Conservation (phyloP, 352 stramenopile species). For the Pythium biforme region DNA sequence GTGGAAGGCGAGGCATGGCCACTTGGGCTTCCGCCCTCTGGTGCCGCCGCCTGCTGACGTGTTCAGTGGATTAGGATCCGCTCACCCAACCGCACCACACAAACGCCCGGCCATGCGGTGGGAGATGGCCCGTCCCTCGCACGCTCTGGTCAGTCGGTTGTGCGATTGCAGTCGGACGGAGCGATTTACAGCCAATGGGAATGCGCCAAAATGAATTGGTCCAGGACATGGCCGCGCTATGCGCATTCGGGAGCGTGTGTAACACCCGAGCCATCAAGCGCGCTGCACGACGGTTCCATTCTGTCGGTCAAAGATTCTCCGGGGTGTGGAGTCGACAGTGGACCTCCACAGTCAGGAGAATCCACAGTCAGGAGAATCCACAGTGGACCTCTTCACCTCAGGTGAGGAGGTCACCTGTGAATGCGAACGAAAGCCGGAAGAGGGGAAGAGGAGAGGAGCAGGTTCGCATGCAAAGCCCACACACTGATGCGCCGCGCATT, state of each 20-base stretch:
- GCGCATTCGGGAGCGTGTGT: neutral
- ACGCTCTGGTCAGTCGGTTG: slow-evolving; percentile 8
- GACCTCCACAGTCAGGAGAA: neutral
- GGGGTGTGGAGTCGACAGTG: neutral
- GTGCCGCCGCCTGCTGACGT: too few relatives aligned
- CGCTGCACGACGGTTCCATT: neutral
- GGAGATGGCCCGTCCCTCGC: neutral
- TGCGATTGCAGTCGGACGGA: neutral
- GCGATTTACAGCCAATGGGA: slow-evolving; percentile 2
- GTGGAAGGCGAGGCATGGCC: neutral
- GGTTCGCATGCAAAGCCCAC: neutral
- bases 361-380: too few relatives aligned
- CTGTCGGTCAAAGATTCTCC: slow-evolving; percentile 1
- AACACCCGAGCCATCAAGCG: slow-evolving; percentile 2
- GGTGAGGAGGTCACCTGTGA: too few relatives aligned
- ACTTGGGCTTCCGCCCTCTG: neutral
- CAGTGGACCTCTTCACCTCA: too few relatives aligned
- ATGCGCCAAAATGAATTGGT: neutral
- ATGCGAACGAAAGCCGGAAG: neutral
- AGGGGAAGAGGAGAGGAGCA: neutral
- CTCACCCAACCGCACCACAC: neutral
- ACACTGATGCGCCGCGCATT: too few relatives aligned
- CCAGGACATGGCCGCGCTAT: neutral
- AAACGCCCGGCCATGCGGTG: neutral
- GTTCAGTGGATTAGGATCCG: too few relatives aligned